Base-by-base conservation (phyloP, 2,329 filamentous ascomycete genomes). In the Fusarium tupiense region DNA sequence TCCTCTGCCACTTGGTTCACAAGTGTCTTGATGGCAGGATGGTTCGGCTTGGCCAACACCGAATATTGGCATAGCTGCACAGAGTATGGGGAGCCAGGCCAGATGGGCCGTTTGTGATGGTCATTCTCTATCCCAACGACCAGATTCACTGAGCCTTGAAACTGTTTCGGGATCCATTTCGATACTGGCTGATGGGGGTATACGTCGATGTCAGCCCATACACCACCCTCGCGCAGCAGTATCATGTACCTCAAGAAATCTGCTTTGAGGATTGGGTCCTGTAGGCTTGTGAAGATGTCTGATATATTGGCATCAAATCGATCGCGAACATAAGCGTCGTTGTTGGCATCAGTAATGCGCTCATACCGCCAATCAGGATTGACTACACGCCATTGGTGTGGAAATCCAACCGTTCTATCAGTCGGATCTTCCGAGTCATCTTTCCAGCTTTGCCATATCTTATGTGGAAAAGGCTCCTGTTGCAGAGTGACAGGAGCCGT, bases 21-120 rank as follows among this genome's bases (percentile, higher is more conserved):
- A 57, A 93, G 86, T 53, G 91, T 90, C 59, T 89, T 85, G 17
- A 94, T 85, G 24, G 92, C 87, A 3, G 92, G 91, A 75, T 94
- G 92, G 4, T 91, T 91, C 0, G 91, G 91, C 79, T 94, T 94
- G n/a, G 90, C 83, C 75, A 93, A 90, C 50, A 94, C 92, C 3
- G 91, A 93, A 89, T 92, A 94, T 77, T 94, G 92, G 77, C 91
- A 93, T 79, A 94, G 91, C 77, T 93, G 92, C 60, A 94, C 90
- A 19, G 91, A 92, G 81, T 93, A 93, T 9, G 85, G 84, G 24
- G 91, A 88, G 75, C 92, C 90, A 0, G 91, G 89, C 80, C 79
- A 81, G 44, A 80, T 81, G 63, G 76, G 78, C n/a, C 61, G 44
- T 31, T 80, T 79, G 59, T 80, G 75, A 35, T 80, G 77, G 75